Base-by-base conservation (phyloP, 78 protist genomes). In the Polysphondylium violaceum region DNA sequence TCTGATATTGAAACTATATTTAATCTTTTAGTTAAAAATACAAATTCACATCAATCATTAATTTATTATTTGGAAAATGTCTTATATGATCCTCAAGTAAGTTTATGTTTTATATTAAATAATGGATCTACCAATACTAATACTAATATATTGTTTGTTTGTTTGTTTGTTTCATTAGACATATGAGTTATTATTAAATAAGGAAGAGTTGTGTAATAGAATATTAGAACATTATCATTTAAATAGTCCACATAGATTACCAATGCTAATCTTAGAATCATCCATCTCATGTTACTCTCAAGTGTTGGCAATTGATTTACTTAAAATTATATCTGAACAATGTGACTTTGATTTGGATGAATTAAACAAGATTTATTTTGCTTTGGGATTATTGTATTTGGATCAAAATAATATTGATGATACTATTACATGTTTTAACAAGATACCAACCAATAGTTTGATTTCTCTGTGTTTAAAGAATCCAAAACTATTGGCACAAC, bases 281-380 rank as follows among this genome's bases (percentile, higher is more conserved):
- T 69, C 79, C 2, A 74, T 83, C 12, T 83, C 91, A 43, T 58
- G 63, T 8, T 83, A 76, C 12, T 61, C 60, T 21, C 40, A 38
- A 60, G 43, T 23, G 16, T 69, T 83, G 25, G 91, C 91, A 56
- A 83, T 83, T 14, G 50, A 83, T 17, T 59, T 83, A 23, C 23
- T 83, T 21, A 83, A 59, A 21, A 44, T 27, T 5, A 29, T 83
- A 8, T 68, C 91, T 21, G 79, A 69, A 16, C 27, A 51, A 43
- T 73, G 91, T 59, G 91, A 83, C 43, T 83, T 83, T 35, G 91
- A 83, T 83, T n/a, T 69, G 0, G 71, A 63, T 19, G 78, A 69
- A 25, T 55, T 71, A 44, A 83, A 83, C 31, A 83, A 59, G 67
- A 74, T 68, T 44, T 83, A 83, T 47, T 83, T 83, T 83, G 91